Conservation (phyloP, 305 asterid genomes). For the Petunia hybrid region DNA sequence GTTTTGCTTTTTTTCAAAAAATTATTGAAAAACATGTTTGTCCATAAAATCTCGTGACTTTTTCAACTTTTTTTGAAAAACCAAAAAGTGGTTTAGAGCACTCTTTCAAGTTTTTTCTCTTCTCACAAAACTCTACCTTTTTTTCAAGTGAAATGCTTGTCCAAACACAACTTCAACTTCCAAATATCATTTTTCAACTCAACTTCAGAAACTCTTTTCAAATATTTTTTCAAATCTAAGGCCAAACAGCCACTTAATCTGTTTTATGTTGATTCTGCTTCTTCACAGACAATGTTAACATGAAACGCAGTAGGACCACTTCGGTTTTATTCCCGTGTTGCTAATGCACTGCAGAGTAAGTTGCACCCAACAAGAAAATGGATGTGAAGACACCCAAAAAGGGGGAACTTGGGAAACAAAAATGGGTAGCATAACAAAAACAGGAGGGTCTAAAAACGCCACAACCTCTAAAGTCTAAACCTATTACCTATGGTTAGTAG, state of each 20-base stretch:
- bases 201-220: too few species aligned
- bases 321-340: not conserved
- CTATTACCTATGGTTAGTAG: not conserved
- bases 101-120: too few species aligned
- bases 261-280: not conserved
- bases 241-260: not conserved
- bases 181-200: too few species aligned
- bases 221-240: too few species aligned
- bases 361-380: slow-evolving; percentile 16
- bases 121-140: too few species aligned
- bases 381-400: slow-evolving; percentile 7
- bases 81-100: too few species aligned
- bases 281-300: not conserved
- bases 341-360: slow-evolving; percentile 9
- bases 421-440: not conserved
- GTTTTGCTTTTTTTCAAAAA: too few species aligned
- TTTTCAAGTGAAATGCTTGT: too few species aligned
- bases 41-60: too few species aligned
- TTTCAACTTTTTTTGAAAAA: too few species aligned
- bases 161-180: too few species aligned
- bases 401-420: not conserved
- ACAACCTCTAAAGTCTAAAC: slow-evolving; percentile 2
- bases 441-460: not conserved
- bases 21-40: too few species aligned
- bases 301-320: not conserved